Conservation (phyloP, 208 protist genomes). For the Crithidia mellificae region DNA sequence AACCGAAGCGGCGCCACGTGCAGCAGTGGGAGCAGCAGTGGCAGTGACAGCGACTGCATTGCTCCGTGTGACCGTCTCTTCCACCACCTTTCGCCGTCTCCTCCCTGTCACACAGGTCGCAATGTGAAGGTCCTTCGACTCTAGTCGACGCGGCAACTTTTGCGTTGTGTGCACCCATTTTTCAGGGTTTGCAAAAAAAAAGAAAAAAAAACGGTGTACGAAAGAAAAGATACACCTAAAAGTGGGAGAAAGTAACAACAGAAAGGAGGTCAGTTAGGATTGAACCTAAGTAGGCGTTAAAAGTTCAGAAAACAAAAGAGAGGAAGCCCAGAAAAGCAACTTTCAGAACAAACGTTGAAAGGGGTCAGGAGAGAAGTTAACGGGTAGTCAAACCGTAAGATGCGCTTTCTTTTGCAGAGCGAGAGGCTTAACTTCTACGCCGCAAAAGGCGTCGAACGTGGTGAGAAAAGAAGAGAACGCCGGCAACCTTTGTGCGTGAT, state of each 20-base stretch:
- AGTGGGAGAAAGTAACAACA: not conserved
- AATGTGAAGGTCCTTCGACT: not conserved
- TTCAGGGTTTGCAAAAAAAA: not conserved
- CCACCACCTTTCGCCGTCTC: too few relatives aligned
- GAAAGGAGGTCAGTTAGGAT: too few relatives aligned
- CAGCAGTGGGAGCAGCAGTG: conserved; percentile 31
- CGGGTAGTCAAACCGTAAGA: too few relatives aligned
- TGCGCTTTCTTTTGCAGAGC: too few relatives aligned
- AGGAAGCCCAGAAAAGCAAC: too few relatives aligned
- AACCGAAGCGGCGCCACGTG: conserved; percentile 28
- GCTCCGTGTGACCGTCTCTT: not conserved
- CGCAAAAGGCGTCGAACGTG: too few relatives aligned
- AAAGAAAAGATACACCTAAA: conserved; percentile 8
- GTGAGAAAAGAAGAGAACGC: too few relatives aligned
- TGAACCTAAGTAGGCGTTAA: too few relatives aligned
- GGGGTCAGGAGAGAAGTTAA: too few relatives aligned
- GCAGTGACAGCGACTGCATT: conserved; percentile 31
- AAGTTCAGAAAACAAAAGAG: too few relatives aligned
- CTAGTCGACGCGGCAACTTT: conserved; percentile 3
- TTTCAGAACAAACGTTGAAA: conserved; percentile 4
- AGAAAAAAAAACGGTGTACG: not conserved
- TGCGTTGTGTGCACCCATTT: conserved; percentile 25
- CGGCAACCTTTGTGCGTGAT: too few relatives aligned
- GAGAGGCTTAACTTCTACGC: too few relatives aligned
- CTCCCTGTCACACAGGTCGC: not conserved